Conservation (phyloP, 176 grass and related monocot genomes). For the Canna indica region DNA sequence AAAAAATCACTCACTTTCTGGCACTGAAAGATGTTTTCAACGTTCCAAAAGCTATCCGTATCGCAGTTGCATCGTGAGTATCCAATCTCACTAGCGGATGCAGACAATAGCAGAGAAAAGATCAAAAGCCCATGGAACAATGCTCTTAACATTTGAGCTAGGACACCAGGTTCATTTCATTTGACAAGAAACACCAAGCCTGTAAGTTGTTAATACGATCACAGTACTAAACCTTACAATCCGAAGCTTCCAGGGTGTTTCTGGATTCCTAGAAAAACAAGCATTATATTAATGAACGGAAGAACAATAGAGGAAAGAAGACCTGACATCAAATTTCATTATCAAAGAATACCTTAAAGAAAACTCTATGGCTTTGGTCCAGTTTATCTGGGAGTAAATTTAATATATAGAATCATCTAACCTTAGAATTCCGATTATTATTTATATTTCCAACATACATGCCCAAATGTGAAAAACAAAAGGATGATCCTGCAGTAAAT, state of each 20-base stretch:
- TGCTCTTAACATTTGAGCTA: slow-evolving; percentile 13
- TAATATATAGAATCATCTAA: too few relatives aligned
- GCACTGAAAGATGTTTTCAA: slow-evolving; percentile 32
- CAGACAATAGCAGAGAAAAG: background rate
- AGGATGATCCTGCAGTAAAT: background rate
- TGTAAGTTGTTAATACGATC: background rate
- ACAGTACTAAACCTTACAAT: background rate
- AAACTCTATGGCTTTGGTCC: background rate
- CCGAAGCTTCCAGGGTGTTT: background rate
- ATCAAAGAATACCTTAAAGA: background rate
- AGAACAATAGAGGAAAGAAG: background rate
- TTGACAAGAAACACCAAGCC: background rate
- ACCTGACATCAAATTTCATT: background rate
- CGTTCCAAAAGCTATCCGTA: background rate
- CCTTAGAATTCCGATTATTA: background rate
- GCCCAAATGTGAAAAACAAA: background rate
- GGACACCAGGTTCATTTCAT: background rate
- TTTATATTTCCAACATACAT: background rate
- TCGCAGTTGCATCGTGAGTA: slow-evolving; percentile 11
- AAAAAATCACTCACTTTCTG: slow-evolving; percentile 43
- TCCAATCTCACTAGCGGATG: background rate
- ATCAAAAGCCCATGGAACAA: slow-evolving; percentile 11
- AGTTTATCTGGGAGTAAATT: background rate
- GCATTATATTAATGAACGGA: background rate
- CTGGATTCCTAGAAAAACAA: background rate